phyloP scores from a whole-genome alignment of 2,329 filamentous ascomycete species.

The Myriosclerotinia duriaeana region DNA sequence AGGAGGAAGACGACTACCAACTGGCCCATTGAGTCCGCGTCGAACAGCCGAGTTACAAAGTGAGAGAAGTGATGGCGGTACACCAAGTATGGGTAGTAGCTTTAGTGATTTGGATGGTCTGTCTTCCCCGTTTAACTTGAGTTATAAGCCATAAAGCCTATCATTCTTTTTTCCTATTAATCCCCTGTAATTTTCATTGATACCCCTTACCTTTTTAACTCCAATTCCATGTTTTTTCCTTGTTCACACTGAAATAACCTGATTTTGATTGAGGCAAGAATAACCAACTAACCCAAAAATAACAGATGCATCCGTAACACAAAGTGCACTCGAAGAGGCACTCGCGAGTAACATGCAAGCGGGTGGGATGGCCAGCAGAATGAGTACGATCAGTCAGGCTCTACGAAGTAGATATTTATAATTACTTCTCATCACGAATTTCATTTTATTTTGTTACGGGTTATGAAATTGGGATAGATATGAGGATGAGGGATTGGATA shows the following conservation, averaged over 20 bases:
- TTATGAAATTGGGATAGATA: not conserved
- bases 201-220: not conserved
- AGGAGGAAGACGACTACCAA: slow-evolving; percentile 25
- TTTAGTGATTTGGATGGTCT: slow-evolving; percentile 81
- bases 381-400: slow-evolving; percentile 67
- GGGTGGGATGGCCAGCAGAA: slow-evolving; percentile 58
- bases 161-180: slow-evolving; percentile 8
- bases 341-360: slow-evolving; percentile 70
- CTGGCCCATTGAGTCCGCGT: slow-evolving; percentile 56
- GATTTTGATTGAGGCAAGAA: not conserved
- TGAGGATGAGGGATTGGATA: not conserved
- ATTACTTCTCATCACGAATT: slow-evolving; percentile 5
- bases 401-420: slow-evolving; percentile 59
- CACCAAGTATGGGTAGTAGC: slow-evolving; percentile 79
- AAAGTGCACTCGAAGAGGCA: slow-evolving; percentile 77
- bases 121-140: slow-evolving; percentile 24
- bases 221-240: not conserved
- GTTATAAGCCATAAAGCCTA: slow-evolving; percentile 4
- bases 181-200: slow-evolving; percentile 6
- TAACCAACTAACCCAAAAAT: not conserved
- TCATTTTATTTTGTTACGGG: not conserved
- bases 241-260: not conserved
- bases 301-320: slow-evolving; percentile 71
- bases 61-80: slow-evolving; percentile 66
- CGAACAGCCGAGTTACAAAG: slow-evolving; percentile 58